Evolutionary conservation across 805 yeast genomes (phyloP).

Genomic region (Ogataea kodamae): DNA sequence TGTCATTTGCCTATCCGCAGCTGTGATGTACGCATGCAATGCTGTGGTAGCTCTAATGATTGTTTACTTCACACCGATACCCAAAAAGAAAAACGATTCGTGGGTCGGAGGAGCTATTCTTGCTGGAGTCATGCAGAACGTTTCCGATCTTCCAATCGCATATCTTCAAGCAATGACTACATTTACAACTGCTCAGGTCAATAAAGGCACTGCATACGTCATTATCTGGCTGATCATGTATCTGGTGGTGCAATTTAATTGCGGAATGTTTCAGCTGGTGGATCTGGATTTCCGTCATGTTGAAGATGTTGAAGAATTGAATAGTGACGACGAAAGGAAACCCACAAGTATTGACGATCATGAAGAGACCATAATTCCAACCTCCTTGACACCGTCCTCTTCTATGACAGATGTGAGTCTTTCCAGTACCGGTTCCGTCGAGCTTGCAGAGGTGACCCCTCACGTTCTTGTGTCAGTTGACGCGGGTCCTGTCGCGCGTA

Average conservation of each 20-base stretch:
- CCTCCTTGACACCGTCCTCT: slow-evolving; percentile 12
- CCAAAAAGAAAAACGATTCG: slow-evolving; percentile 38
- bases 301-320: slow-evolving; percentile 11
- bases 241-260: slow-evolving; percentile 48
- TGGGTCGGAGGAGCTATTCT: slow-evolving; percentile 72
- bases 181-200: slow-evolving; percentile 33
- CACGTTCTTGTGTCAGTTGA: slow-evolving; percentile 12
- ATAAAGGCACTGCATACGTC: slow-evolving; percentile 47
- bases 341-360: slow-evolving; percentile 1
- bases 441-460: slow-evolving; percentile 10
- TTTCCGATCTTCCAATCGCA: slow-evolving; percentile 75
- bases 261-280: slow-evolving; percentile 48
- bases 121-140: slow-evolving; percentile 72
- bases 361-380: not conserved
- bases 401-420: slow-evolving; percentile 15
- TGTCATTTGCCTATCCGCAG: slow-evolving; percentile 51
- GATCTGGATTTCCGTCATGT: slow-evolving; percentile 47
- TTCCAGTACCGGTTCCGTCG: slow-evolving; percentile 11
- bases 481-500: slow-evolving; percentile 21
- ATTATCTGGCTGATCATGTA: slow-evolving; percentile 55
- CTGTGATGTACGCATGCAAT: slow-evolving; percentile 51
- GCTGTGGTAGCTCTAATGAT: slow-evolving; percentile 40
- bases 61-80: slow-evolving; percentile 41
- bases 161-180: slow-evolving; percentile 61
- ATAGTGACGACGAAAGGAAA: slow-evolving; percentile 2